Base-by-base conservation (phyloP, 805 yeast genomes). In the Schwanniomyces vanrijiae region DNA sequence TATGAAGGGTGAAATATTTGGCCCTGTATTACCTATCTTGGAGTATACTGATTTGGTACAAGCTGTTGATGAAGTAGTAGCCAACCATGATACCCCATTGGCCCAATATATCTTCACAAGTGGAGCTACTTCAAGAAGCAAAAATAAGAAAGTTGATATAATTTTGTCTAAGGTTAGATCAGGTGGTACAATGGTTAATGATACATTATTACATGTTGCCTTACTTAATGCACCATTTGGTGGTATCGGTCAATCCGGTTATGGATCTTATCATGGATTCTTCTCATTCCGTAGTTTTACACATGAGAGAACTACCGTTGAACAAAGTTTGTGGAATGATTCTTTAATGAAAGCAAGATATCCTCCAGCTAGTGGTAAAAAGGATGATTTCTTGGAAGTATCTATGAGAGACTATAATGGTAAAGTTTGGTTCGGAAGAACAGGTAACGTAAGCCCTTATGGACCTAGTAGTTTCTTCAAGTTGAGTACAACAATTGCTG, bases 211-310 rank as follows among this genome's bases (percentile, higher is more conserved):
- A 57, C 96, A 90, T 52, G 89, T 81, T 37, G 91, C 82, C 0
- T 74, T 86, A 44, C 48, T 74, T 5, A 75, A 76, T 42, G 80
- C 88, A 3, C 97, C 97, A 21, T 92, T 91, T 66, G 98, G 98
- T 28, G 98, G 98, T 20, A 69, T 91, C 46, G 97, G 97, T 11
- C 62, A 62, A 13, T 88, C 96, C 0, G 98, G 98, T 1, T 70
- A 73, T 48, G 97, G 97, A 9, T 68, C 77, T 28, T 90, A 90
- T 66, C 97, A 90, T 61, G 96, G 97, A 3, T 68, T 66, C 51
- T 75, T 47, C 31, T 60, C 66, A 1, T 73, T 59, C 65, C 55
- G 65, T 26, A 73, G 86, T n/a, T 91, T 91, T 60, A 78, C 90
- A 1, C 96, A 88, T 63, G 80, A 80, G 60, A 78, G 96, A 56